Evolutionary conservation across 257 asterid species (phyloP), one percentile per base, ranked within the genome.

Genomic region (Solanum tarapatanum): DNA sequence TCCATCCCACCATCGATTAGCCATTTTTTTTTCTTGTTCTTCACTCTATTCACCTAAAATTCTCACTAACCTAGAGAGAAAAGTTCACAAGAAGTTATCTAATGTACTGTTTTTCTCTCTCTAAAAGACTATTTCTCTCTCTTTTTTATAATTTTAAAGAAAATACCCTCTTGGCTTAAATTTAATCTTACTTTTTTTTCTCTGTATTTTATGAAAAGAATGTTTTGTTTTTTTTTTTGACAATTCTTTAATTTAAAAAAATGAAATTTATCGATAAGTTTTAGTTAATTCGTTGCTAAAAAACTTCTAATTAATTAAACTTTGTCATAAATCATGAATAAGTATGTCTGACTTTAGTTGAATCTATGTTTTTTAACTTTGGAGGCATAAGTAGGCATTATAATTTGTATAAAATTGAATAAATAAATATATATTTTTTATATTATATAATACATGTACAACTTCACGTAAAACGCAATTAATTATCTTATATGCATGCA

Each of bases 1-100:
- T 72, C 93, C 98, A 69, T 92, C 91, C 98, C 98, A 94, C 98
- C 98, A 95, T 86, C 94, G 87, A 90, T 93, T 93, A 4, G 96
- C 93, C 98, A 95, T 95, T 32, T 19, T 37, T 9, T 17, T 16
- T 21, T 11, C 41, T 83, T 19, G 33, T 84, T 88, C 89, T 89
- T 87, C 83, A 85, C 87, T 28, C 51, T 48, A 1, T 75, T 48
- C 84, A 77, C 86, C 85, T 55, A 72, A 85, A 87, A 5, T 58
- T 21, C 88, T 79, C 89, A 87, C 85, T 86, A 87, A 43, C 84
- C 89, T 82, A 86, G 86, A 85, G 85, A 88, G 39, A 87, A 69
- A 60, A 85, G 43, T 39, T 64, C 73, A 30, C 86, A 33, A 21
- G 11, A 88, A 88, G 64, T 26, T 24, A 86, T 35, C 82, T 41